A percentile compares a stretch with the other conserved stretches of the same genome.
phyloP scores from a whole-genome alignment of 73 alveolate genomes.

The Strombidium stylifer region DNA sequence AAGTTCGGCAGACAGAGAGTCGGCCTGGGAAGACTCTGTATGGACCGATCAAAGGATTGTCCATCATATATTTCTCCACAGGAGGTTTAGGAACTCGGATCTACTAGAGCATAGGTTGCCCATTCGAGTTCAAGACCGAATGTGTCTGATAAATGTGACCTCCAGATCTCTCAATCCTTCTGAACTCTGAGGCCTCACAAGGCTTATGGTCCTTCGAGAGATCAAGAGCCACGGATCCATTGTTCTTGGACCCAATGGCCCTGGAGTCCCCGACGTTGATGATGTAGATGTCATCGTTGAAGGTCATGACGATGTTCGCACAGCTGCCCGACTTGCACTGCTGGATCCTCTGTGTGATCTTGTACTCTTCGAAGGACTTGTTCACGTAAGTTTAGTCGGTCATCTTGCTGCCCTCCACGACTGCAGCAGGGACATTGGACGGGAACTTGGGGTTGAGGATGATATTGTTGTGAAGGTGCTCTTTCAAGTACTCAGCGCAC shows the following conservation, averaged over 20 bases:
- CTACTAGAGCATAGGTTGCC: conserved; percentile 39
- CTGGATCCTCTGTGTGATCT: conserved; percentile 12
- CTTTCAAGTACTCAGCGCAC: conserved; percentile 80
- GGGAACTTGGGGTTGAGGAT: conserved; percentile 69
- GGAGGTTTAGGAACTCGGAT: conserved; percentile 4
- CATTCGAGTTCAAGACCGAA: conserved; percentile 22
- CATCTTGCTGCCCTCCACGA: conserved; percentile 37
- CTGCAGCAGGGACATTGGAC: conserved; percentile 49
- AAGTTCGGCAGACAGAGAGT: conserved; percentile 72
- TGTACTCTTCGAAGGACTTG: conserved; percentile 30
- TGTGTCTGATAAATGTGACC: conserved; percentile 45
- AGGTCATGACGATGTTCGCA: conserved; percentile 81
- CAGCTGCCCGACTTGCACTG: conserved; percentile 86
- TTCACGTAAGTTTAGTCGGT: conserved; percentile 44
- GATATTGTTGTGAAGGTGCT: conserved; percentile 71
- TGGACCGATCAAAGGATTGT: conserved; percentile 66
- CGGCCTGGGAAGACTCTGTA: conserved; percentile 88
- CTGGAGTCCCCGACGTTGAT: conserved; percentile 95
- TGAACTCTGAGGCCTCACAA: conserved; percentile 24
- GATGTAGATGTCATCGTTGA: conserved; percentile 64
- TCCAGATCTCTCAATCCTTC: conserved; percentile 22
- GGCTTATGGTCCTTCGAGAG: conserved; percentile 50
- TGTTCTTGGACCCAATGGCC: conserved; percentile 73
- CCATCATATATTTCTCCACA: conserved; percentile 17
- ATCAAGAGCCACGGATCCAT: conserved; percentile 58